Conservation (phyloP, 2,329 filamentous ascomycete genomes). For the Diaporthe australafricana region DNA sequence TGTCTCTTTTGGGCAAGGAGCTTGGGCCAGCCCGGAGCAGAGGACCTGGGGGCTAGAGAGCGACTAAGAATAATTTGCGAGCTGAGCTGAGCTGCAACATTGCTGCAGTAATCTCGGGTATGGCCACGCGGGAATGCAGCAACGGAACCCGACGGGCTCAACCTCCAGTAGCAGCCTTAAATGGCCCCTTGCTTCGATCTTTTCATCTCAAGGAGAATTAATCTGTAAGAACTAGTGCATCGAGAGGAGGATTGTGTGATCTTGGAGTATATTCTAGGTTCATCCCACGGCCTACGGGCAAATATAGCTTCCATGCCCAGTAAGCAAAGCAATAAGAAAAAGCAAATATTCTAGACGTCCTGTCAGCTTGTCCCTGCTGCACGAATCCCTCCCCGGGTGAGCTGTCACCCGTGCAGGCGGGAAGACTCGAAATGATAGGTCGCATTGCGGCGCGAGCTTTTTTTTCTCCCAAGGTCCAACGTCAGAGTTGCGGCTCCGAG, state of each 20-base stretch:
- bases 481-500: conserved; percentile 34
- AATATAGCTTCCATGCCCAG: neutral
- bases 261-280: too few relatives aligned
- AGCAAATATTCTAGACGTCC: neutral
- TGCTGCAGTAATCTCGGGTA: conserved; percentile 19
- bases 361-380: neutral
- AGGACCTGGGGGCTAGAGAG: neutral
- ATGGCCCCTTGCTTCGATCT: neutral
- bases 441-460: conserved; percentile 1
- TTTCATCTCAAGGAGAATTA: neutral
- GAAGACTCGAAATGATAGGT: conserved; percentile 7
- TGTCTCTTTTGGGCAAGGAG: conserved; percentile 28
- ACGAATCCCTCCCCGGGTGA: neutral
- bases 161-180: neutral
- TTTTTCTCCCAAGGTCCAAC: conserved; percentile 1
- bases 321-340: neutral
- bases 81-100: neutral
- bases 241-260: too few relatives aligned
- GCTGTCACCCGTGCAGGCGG: conserved; percentile 20
- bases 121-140: conserved; percentile 14
- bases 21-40: conserved; percentile 22
- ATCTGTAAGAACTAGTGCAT: too few relatives aligned
- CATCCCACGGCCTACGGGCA: too few relatives aligned
- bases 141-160: conserved; percentile 10
- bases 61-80: neutral